These are phyloP conservation scores for Saccharomyces uvarum DNA, from an alignment of 1,139 yeast genomes.

Conservation along the genomic window DNA sequence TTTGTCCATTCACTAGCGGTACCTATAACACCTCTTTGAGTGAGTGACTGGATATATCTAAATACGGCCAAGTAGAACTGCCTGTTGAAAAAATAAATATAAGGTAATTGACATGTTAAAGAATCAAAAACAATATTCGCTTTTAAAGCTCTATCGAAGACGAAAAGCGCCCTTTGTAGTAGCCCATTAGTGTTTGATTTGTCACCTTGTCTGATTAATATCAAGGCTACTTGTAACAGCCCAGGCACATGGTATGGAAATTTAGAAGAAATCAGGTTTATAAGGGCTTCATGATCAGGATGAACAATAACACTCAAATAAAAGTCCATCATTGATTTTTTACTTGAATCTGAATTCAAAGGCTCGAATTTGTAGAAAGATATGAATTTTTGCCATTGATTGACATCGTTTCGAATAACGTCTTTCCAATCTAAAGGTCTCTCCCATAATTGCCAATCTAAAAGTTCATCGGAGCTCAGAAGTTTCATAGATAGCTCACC, in stretches of 20 bases:
- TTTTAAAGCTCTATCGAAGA: constrained; percentile 62
- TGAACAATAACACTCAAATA: constrained; percentile 58
- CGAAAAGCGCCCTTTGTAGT: constrained; percentile 68
- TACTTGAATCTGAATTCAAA: constrained; percentile 26
- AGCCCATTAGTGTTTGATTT: constrained; percentile 57
- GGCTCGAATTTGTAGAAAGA: constrained; percentile 49
- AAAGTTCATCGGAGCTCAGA: constrained; percentile 36
- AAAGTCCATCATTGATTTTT: constrained; percentile 52
- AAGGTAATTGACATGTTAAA: constrained; percentile 66
- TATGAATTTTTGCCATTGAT: constrained; percentile 39
- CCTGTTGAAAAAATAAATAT: constrained; percentile 65
- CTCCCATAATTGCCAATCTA: constrained; percentile 36
- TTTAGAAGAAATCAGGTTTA: constrained; percentile 44
- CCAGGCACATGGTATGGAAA: constrained; percentile 74
- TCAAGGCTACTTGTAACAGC: constrained; percentile 70
- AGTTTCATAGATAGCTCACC: constrained; percentile 62
- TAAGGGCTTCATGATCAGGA: constrained; percentile 65
- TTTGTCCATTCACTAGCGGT: constrained; percentile 76
- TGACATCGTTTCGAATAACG: constrained; percentile 40
- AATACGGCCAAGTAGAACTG: constrained; percentile 69
- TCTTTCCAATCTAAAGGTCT: constrained; percentile 42
- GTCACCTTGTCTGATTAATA: constrained; percentile 69
- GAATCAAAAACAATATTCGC: constrained; percentile 44
- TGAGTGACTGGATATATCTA: constrained; percentile 61
- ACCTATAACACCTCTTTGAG: constrained; percentile 67